Evolutionary conservation across 805 yeast genomes (phyloP).

Genomic region (Candida boleticola): DNA sequence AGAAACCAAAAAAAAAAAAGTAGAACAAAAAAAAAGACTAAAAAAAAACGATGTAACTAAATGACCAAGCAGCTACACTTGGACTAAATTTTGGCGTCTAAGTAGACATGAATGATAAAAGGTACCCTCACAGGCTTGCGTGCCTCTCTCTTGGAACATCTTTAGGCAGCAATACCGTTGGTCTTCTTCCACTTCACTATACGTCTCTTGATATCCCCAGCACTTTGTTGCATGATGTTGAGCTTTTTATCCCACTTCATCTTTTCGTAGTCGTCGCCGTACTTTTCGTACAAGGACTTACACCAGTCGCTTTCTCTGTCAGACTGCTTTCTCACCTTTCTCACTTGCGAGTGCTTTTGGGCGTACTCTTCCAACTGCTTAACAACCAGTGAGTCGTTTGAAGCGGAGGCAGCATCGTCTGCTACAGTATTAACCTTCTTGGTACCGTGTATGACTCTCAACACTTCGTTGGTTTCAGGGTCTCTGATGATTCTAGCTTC

Average conservation of each 20-base stretch:
- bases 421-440: slow-evolving; percentile 31
- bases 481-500: slow-evolving; percentile 76
- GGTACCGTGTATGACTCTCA: slow-evolving; percentile 69
- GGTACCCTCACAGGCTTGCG: too few species aligned
- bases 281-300: slow-evolving; percentile 57
- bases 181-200: slow-evolving; percentile 65
- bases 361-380: slow-evolving; percentile 59
- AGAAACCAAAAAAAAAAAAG: too few species aligned
- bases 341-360: slow-evolving; percentile 44
- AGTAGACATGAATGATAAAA: too few species aligned
- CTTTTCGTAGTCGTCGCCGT: slow-evolving; percentile 83
- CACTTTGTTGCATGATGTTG: slow-evolving; percentile 77
- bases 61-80: too few species aligned
- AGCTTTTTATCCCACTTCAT: slow-evolving; percentile 92
- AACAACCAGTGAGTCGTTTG: slow-evolving; percentile 55
- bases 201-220: slow-evolving; percentile 78
- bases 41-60: too few species aligned
- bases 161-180: background rate
- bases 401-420: slow-evolving; percentile 22
- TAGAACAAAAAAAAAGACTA: too few species aligned
- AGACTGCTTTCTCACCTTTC: slow-evolving; percentile 55
- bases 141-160: too few species aligned
- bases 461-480: slow-evolving; percentile 58
- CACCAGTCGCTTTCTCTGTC: slow-evolving; percentile 79
- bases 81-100: too few species aligned